These are phyloP conservation scores for Syzygium grande DNA, from an alignment of 345 rosid genomes.

Conservation along the genomic window DNA sequence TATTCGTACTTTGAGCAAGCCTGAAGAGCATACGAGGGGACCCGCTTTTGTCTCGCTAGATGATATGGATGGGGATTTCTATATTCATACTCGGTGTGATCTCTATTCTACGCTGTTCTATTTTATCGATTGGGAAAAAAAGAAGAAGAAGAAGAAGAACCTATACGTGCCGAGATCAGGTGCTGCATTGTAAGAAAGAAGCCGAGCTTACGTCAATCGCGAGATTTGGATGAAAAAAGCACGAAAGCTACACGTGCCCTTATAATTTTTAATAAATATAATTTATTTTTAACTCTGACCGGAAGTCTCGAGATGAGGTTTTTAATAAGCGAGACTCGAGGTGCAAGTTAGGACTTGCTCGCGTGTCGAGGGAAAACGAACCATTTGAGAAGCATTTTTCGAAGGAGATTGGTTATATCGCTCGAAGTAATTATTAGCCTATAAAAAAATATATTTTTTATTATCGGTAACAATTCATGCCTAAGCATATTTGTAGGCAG, in stretches of 20 bases:
- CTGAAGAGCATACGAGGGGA: neutral
- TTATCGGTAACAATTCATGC: rapidly evolving
- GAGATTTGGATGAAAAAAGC: neutral
- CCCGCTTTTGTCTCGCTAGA: neutral
- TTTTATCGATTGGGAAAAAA: neutral
- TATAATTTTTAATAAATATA: neutral
- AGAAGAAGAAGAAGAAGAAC: neutral
- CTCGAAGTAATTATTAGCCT: rapidly evolving
- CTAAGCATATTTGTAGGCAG: neutral
- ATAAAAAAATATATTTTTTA: neutral
- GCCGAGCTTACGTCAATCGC: rapidly evolving
- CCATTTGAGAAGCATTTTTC: neutral
- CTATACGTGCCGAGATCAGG: neutral
- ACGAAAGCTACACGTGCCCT: neutral
- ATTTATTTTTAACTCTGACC: neutral
- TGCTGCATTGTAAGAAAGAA: neutral
- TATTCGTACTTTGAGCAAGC: too few species aligned
- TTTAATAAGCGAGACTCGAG: neutral
- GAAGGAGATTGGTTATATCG: neutral
- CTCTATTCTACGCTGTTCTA: neutral
- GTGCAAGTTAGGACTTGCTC: neutral
- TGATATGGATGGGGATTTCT: neutral
- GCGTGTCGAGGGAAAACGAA: neutral
- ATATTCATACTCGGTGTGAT: neutral
- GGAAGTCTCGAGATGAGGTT: neutral